Conservation (phyloP, 768 basidiomycete species). For the Lactarius akahatsu region DNA sequence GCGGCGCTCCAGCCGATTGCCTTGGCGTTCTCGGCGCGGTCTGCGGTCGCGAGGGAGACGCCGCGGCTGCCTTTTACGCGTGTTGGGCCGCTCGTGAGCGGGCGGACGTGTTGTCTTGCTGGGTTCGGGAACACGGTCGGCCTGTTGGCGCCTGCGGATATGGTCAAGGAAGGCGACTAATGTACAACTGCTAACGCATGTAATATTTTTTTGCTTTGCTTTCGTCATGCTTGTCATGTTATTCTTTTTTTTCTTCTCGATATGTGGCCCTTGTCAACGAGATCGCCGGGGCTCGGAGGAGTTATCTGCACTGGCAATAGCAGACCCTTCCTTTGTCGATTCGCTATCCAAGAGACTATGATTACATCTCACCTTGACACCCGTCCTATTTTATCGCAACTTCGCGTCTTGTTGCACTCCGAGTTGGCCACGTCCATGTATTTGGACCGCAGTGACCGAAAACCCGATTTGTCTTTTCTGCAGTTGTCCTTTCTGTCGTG, state of each 20-base stretch:
- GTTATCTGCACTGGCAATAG: neutral
- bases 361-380: too few relatives aligned
- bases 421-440: too few relatives aligned
- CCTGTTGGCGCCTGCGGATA: slow-evolving; percentile 16
- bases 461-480: too few relatives aligned
- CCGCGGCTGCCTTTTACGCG: slow-evolving; percentile 29
- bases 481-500: too few relatives aligned
- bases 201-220: neutral
- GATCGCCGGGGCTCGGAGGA: neutral
- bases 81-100: slow-evolving; percentile 27
- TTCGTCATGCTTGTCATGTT: neutral
- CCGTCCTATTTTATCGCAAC: too few relatives aligned
- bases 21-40: neutral
- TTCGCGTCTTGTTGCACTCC: too few relatives aligned
- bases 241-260: neutral
- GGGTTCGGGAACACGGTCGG: slow-evolving; percentile 30
- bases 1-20: slow-evolving; percentile 41
- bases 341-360: too few relatives aligned
- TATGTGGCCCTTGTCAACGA: neutral
- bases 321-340: too few relatives aligned
- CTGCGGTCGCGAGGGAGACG: slow-evolving; percentile 13
- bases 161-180: slow-evolving; percentile 2
- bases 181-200: neutral
- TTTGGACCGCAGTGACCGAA: too few relatives aligned
- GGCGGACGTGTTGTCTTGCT: slow-evolving; percentile 25